phyloP scores from a whole-genome alignment of 106 monocot genomes.

The Agapanthus africanus region DNA sequence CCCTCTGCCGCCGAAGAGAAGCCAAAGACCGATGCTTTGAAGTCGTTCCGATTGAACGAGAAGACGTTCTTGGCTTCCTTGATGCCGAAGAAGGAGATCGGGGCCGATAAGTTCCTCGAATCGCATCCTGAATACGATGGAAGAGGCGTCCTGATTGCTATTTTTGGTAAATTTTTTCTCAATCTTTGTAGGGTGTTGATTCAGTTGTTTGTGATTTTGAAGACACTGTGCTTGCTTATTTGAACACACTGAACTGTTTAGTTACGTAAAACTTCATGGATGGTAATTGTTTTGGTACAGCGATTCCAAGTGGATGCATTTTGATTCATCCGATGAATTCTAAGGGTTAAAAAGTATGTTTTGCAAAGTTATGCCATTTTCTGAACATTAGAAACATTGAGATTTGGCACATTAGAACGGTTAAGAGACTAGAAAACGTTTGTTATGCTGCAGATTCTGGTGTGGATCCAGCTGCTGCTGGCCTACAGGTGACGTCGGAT shows the following conservation, averaged over 20 bases:
- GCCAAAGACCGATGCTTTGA: constrained; percentile 13
- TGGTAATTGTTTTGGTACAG: too few species aligned
- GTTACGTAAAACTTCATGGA: background rate
- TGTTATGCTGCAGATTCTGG: constrained; percentile 69
- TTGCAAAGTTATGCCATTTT: background rate
- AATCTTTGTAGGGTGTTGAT: too few species aligned
- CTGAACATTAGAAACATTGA: background rate
- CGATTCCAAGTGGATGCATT: background rate
- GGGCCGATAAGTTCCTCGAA: constrained; percentile 80
- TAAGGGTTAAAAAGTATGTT: background rate
- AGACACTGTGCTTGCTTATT: too few species aligned
- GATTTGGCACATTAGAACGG: background rate
- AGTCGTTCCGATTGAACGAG: constrained; percentile 42
- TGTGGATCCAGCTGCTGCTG: constrained; percentile 96
- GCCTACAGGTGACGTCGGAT: constrained; percentile 89
- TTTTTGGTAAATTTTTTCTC: constrained; percentile 63
- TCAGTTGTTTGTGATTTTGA: too few species aligned
- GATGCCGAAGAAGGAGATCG: constrained; percentile 99
- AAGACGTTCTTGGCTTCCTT: constrained; percentile 74
- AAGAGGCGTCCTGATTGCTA: constrained; percentile 79
- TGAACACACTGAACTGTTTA: too few species aligned
- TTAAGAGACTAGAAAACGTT: background rate
- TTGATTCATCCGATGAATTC: background rate
- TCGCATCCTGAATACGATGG: constrained; percentile 78
- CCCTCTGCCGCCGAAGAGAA: constrained; percentile 11